phyloP scores from a whole-genome alignment of 2,329 filamentous ascomycete genomes.

The Diaporthe sp. region DNA sequence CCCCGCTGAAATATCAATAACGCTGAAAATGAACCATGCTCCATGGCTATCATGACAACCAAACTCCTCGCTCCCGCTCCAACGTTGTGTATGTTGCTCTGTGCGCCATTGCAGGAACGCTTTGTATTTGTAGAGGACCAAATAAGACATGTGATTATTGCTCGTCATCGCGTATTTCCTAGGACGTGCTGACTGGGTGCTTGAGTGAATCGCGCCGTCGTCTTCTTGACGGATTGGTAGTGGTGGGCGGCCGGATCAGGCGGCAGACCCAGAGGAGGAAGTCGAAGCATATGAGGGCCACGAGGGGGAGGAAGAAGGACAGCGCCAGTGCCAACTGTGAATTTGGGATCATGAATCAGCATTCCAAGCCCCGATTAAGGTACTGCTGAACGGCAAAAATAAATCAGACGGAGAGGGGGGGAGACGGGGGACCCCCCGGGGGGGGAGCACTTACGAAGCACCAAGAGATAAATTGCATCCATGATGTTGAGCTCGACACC shows the following conservation, averaged over 20 bases:
- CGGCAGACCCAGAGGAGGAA: slow-evolving; percentile 68
- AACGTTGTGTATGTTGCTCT: background rate
- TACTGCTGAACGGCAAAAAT: background rate
- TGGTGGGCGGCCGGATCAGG: slow-evolving; percentile 48
- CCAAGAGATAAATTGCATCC: slow-evolving; percentile 46
- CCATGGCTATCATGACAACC: background rate
- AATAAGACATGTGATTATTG: background rate
- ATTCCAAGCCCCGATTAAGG: background rate
- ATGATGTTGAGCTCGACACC: slow-evolving; percentile 43
- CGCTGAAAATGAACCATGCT: slow-evolving; percentile 16
- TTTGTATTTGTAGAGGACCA: slow-evolving; percentile 7
- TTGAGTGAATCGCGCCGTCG: slow-evolving; percentile 44
- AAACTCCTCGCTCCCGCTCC: slow-evolving; percentile 40
- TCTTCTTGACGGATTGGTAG: slow-evolving; percentile 39
- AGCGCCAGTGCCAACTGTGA: slow-evolving; percentile 60
- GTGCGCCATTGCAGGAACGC: slow-evolving; percentile 24
- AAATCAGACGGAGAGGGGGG: background rate
- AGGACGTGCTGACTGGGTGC: slow-evolving; percentile 41
- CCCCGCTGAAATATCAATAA: slow-evolving; percentile 21
- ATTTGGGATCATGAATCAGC: background rate
- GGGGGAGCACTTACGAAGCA: slow-evolving; percentile 47
- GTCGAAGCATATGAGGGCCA: slow-evolving; percentile 65
- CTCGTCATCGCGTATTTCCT: slow-evolving; percentile 19
- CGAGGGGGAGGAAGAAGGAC: slow-evolving; percentile 61
- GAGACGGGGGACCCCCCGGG: background rate